phyloP scores from a whole-genome alignment of 805 yeast genomes.

The Tetrapisispora phaffii region DNA sequence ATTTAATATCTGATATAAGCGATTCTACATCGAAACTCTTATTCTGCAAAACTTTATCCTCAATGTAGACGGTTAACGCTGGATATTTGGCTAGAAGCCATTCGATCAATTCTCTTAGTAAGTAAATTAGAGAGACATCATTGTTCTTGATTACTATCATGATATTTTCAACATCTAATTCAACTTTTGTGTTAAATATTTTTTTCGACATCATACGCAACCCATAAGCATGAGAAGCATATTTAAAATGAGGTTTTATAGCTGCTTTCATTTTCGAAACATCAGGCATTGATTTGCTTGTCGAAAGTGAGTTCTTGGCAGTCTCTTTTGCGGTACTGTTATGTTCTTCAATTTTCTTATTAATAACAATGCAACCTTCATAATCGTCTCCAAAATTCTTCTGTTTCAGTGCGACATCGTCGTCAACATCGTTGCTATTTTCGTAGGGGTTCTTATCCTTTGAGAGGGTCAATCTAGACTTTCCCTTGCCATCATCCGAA shows the following conservation, averaged over 20 bases:
- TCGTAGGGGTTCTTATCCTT: background rate
- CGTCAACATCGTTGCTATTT: background rate
- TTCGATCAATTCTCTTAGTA: conserved; percentile 70
- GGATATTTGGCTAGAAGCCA: conserved; percentile 48
- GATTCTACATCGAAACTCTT: conserved; percentile 53
- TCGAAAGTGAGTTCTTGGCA: background rate
- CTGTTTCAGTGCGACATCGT: background rate
- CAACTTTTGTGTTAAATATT: conserved; percentile 59
- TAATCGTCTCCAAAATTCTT: background rate
- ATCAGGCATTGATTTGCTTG: conserved; percentile 4
- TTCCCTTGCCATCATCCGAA: background rate
- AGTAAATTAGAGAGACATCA: conserved; percentile 63
- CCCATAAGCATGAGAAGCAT: conserved; percentile 74
- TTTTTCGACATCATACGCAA: conserved; percentile 68
- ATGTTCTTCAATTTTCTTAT: conserved; percentile 1
- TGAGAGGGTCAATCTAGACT: background rate
- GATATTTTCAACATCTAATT: conserved; percentile 56
- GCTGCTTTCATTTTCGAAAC: conserved; percentile 3
- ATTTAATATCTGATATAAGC: conserved; percentile 35
- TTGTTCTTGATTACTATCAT: conserved; percentile 86
- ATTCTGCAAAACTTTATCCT: conserved; percentile 51
- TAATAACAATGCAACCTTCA: conserved; percentile 3
- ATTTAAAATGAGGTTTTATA: conserved; percentile 47
- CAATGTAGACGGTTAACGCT: conserved; percentile 56
- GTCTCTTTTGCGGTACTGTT: background rate